Conservation (phyloP, 1,284 basidiomycete species). For the Leccinum pallidistipes region DNA sequence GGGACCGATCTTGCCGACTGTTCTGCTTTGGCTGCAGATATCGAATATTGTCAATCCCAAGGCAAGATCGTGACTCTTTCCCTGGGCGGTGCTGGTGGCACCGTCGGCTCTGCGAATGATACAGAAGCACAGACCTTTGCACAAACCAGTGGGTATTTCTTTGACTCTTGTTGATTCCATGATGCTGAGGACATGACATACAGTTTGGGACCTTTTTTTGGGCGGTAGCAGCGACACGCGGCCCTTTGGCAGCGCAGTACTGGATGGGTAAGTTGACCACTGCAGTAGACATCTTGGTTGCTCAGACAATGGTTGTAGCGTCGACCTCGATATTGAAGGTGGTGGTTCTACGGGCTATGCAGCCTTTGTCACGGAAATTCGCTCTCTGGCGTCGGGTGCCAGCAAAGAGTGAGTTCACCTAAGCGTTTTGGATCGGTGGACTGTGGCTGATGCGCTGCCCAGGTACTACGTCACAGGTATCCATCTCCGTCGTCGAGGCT, state of each 20-base stretch:
- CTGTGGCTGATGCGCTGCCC: neutral
- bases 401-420: constrained; percentile 47
- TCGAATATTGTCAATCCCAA: constrained; percentile 59
- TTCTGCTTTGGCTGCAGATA: constrained; percentile 53
- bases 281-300: neutral
- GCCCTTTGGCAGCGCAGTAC: constrained; percentile 62
- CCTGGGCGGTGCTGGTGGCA: constrained; percentile 61
- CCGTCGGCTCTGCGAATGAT: constrained; percentile 52
- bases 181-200: constrained; percentile 5
- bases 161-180: neutral
- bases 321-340: constrained; percentile 70
- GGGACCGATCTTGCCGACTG: constrained; percentile 63
- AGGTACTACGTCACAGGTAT: constrained; percentile 59
- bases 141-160: constrained; percentile 37
- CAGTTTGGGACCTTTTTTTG: constrained; percentile 65
- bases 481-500: neutral
- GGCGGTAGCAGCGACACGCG: constrained; percentile 47
- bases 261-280: constrained; percentile 53
- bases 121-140: constrained; percentile 55
- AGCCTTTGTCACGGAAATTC: constrained; percentile 55
- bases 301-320: constrained; percentile 32
- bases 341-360: constrained; percentile 52
- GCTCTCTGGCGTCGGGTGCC: constrained; percentile 46
- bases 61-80: constrained; percentile 69
- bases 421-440: neutral